phyloP scores from a whole-genome alignment of 768 basidiomycete genomes.

The Dentipellis fragilis region DNA sequence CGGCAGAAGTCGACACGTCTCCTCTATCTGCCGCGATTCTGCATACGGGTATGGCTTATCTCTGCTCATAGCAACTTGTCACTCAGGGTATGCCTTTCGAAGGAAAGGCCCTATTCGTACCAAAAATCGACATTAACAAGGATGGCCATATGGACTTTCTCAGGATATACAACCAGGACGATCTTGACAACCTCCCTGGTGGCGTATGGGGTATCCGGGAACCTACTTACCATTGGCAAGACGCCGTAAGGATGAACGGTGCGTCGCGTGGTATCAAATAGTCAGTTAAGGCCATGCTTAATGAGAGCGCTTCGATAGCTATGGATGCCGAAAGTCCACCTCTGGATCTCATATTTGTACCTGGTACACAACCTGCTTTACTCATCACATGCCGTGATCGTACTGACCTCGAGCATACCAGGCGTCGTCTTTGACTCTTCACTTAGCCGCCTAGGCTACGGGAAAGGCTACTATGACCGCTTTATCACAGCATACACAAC shows the following conservation, averaged over 20 bases:
- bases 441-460: constrained; percentile 65
- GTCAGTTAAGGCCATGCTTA: background rate
- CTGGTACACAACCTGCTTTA: constrained; percentile 11
- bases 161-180: constrained; percentile 45
- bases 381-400: background rate
- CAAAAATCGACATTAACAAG: constrained; percentile 40
- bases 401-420: constrained; percentile 16
- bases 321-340: background rate
- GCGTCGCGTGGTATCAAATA: constrained; percentile 16
- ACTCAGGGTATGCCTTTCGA: background rate
- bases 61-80: background rate
- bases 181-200: constrained; percentile 44
- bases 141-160: constrained; percentile 54
- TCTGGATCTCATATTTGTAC: constrained; percentile 3
- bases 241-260: constrained; percentile 42
- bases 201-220: constrained; percentile 75
- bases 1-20: constrained; percentile 56
- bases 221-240: constrained; percentile 37
- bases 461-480: constrained; percentile 77
- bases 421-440: constrained; percentile 69
- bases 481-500: constrained; percentile 50
- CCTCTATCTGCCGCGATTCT: constrained; percentile 42
- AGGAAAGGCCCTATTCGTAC: constrained; percentile 66
- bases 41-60: constrained; percentile 33
- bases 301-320: background rate